phyloP scores from a whole-genome alignment of 805 yeast species.

The Candida tibetensis region DNA sequence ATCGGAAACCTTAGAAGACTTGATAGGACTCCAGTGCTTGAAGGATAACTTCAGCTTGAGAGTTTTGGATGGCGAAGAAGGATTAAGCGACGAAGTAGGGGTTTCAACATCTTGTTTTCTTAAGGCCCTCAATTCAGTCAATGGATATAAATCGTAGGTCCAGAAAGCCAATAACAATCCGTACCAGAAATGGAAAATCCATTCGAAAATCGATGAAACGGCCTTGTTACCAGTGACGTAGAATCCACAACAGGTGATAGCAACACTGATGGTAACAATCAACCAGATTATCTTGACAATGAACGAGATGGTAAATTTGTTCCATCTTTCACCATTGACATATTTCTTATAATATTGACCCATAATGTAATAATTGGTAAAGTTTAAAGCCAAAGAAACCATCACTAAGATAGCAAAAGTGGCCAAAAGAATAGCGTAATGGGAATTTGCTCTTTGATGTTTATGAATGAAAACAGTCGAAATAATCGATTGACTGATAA shows the following conservation, averaged over 20 bases:
- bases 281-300: constrained; percentile 24
- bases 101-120: constrained; percentile 9
- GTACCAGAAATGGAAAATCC: constrained; percentile 30
- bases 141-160: constrained; percentile 29
- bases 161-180: constrained; percentile 25
- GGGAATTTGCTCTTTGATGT: constrained; percentile 14
- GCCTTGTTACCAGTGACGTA: constrained; percentile 17
- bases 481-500: constrained; percentile 18
- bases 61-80: neutral
- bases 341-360: constrained; percentile 27
- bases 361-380: constrained; percentile 28
- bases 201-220: constrained; percentile 21
- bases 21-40: constrained; percentile 6
- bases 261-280: constrained; percentile 19
- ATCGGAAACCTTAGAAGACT: constrained; percentile 1
- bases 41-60: constrained; percentile 2
- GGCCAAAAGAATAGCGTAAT: constrained; percentile 23
- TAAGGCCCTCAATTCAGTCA: constrained; percentile 20
- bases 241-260: constrained; percentile 19
- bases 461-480: constrained; percentile 17
- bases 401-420: constrained; percentile 24
- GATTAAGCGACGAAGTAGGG: neutral
- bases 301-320: constrained; percentile 27
- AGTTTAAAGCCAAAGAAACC: constrained; percentile 24
- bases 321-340: constrained; percentile 28